Evolutionary conservation across 192 early-diverging fungal genomes (phyloP), one percentile per base, ranked within the genome.

Genomic region (Phlyctochytrium planicorne): DNA sequence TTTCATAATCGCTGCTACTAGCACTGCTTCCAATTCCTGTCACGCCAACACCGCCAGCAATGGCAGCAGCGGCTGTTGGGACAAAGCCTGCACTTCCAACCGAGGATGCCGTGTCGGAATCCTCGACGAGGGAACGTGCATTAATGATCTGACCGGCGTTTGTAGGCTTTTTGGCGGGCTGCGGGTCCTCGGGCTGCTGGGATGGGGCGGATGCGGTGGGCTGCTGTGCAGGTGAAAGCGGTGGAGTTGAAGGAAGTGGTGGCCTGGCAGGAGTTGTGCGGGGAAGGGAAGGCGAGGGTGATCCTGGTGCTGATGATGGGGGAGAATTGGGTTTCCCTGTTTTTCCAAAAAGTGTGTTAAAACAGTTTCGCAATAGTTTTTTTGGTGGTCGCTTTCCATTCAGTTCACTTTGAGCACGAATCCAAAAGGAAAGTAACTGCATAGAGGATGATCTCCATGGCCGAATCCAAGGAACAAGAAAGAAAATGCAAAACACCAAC

Each of bases 91-190:
- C 55, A 12, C 12, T 14, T 47, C 40, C 40, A 47, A 47, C 40
- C 40, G 40, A 47, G 40, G 40, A 47, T 47, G 20, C 55, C 20
- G 16, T 25, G 55, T 57, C 55, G 14, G 55, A 25, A 12, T 57
- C 55, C 16, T 29, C 55, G 55, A 57, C 16, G 14, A 57, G 55
- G 55, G 55, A 14, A 4, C 55, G 55, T 20, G 55, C 55, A 25
- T 57, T 57, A 27, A 57, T 25, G 55, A 57, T 57, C 25, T 57
- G 55, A 6, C 55, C 55, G 25, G 55, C 10, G 55, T 57, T 57
- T 12, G 27, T 29, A 27, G 55, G 10, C 55, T 57, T 57, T 27
- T 57, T 57, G 20, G 55, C 27, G 14, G 55, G 55, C 27, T 14
- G 16, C 16, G 16, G 27, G 55, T 57, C 55, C 14, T 57, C 55